These are phyloP conservation scores for Physcomitrium patens DNA, from an alignment of 225 moss, liverwort and hornwort genomes.

Conservation along the genomic window DNA sequence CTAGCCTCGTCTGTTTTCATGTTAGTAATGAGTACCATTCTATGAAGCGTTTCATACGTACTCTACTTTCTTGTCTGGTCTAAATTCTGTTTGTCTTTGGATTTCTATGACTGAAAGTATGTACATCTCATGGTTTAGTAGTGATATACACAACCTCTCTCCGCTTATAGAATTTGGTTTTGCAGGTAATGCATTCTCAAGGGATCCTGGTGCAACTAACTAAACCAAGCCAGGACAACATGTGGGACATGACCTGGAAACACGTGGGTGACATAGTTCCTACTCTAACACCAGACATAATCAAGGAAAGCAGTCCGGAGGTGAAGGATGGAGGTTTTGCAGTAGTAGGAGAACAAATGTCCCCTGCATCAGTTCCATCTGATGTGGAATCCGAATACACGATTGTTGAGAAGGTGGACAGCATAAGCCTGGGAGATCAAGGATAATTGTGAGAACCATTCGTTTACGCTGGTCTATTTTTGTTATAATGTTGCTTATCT, in stretches of 20 bases:
- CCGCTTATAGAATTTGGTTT: slow-evolving; percentile 33
- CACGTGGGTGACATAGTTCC: slow-evolving; percentile 68
- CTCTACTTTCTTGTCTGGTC: too few relatives aligned
- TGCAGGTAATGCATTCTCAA: slow-evolving; percentile 64
- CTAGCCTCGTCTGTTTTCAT: background rate
- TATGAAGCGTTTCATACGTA: too few relatives aligned
- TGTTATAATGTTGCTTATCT: slow-evolving; percentile 7
- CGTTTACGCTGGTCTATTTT: background rate
- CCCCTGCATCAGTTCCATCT: slow-evolving; percentile 26
- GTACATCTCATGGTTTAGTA: background rate
- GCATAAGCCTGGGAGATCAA: slow-evolving; percentile 21
- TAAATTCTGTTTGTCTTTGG: too few relatives aligned
- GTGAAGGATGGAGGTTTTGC: slow-evolving; percentile 22
- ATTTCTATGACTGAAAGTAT: too few relatives aligned
- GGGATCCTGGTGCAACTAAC: slow-evolving; percentile 66
- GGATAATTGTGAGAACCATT: slow-evolving; percentile 33
- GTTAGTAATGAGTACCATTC: too few relatives aligned
- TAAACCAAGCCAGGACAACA: slow-evolving; percentile 57
- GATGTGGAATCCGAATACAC: slow-evolving; percentile 32
- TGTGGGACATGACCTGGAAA: slow-evolving; percentile 85
- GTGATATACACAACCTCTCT: slow-evolving; percentile 13
- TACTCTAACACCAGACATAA: slow-evolving; percentile 58
- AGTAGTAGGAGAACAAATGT: slow-evolving; percentile 17
- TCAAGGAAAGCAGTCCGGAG: slow-evolving; percentile 45
- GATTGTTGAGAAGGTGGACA: slow-evolving; percentile 29